Evolutionary conservation across 257 asterid genomes (phyloP).

Genomic region (Capsicum baccatum): DNA sequence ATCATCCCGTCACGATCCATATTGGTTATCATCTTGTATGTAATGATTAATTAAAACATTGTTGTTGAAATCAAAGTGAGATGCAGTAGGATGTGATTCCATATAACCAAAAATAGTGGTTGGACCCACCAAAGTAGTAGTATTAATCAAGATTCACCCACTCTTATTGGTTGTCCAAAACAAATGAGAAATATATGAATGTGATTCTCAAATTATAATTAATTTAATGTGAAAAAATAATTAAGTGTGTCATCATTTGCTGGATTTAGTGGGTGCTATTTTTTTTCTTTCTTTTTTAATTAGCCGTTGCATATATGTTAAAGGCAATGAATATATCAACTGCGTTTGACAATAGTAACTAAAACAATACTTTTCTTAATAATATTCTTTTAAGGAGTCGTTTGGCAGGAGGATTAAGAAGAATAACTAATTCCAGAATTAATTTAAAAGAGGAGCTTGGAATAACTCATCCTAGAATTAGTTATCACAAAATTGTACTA

Average conservation of each 20-base stretch:
- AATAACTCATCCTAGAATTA: no score
- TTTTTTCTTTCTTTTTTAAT: not conserved
- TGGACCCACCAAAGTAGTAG: not conserved
- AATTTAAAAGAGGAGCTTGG: no score
- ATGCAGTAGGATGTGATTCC: constrained; percentile 3
- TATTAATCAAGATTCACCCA: constrained; percentile 6
- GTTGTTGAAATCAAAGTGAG: not conserved
- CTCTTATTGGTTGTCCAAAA: constrained; percentile 22
- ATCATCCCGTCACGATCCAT: no score
- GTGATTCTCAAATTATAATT: constrained; percentile 21
- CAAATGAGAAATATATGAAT: not conserved
- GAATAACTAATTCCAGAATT: no score
- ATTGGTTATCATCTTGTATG: no score
- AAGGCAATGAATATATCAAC: constrained; percentile 16
- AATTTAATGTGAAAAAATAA: not conserved
- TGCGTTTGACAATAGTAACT: not conserved
- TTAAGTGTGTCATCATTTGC: constrained; percentile 15
- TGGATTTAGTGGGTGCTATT: not conserved
- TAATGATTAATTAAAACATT: not conserved
- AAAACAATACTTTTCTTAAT: not conserved
- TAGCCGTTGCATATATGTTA: not conserved
- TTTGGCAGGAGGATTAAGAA: no score
- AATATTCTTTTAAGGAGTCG: not conserved
- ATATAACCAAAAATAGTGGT: not conserved
- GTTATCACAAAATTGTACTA: no score